Percentiles rank a stretch among this genome's conserved stretches.
These are phyloP conservation scores for Eremothecium cymbalariae DNA, from an alignment of 1,139 yeast species.

Conservation along the genomic window DNA sequence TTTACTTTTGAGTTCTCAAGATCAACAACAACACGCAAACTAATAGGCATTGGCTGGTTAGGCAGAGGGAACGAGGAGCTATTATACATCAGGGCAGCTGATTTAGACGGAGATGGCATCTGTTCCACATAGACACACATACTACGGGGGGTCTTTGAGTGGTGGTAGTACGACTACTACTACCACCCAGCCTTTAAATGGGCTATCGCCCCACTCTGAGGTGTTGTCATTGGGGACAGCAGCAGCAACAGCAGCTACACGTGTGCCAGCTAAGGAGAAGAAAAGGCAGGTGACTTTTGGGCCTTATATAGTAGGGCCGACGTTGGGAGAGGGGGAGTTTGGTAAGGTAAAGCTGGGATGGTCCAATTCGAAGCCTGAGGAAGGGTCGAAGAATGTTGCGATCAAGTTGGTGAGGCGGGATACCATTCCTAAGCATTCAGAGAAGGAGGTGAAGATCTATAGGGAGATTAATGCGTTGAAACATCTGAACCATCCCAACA, in stretches of 20 bases:
- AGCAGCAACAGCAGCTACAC: neutral
- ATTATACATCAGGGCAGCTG: too few relatives aligned
- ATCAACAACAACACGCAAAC: neutral
- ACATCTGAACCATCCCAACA: conserved; percentile 81
- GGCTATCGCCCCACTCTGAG: neutral
- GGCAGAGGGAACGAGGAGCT: too few relatives aligned
- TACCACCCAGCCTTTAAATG: neutral
- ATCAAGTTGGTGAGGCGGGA: conserved; percentile 86
- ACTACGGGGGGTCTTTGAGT: too few relatives aligned
- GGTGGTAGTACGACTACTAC: conserved; percentile 8
- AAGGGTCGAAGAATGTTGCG: conserved; percentile 74
- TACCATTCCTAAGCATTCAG: conserved; percentile 72
- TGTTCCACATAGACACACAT: conserved; percentile 14
- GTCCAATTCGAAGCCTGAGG: conserved; percentile 37
- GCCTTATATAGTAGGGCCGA: conserved; percentile 78
- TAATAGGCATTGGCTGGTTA: neutral
- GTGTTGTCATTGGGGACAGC: neutral
- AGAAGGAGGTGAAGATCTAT: conserved; percentile 79
- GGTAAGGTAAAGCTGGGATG: conserved; percentile 97
- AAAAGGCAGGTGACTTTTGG: conserved; percentile 58
- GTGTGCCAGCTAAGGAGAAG: conserved; percentile 9
- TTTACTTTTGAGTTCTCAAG: too few relatives aligned
- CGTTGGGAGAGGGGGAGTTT: conserved; percentile 97
- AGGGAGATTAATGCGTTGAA: conserved; percentile 89
- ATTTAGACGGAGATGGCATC: conserved; percentile 10